Conservation (phyloP, 768 basidiomycete genomes). For the Leccinellum rugosiceps region DNA sequence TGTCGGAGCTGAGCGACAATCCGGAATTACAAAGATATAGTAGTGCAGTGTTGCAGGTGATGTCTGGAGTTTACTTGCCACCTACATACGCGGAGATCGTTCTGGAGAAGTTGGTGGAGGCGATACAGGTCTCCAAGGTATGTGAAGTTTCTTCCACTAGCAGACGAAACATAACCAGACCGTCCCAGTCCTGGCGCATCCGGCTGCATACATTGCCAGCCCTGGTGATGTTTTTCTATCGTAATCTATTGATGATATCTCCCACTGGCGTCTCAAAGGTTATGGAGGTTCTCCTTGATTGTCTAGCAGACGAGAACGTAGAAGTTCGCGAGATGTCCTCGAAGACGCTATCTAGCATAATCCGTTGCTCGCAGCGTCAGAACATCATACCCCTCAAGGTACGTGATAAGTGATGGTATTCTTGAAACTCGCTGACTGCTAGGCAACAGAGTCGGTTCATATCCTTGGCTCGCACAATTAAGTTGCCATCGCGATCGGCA, state of each 20-base stretch:
- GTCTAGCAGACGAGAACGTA: conserved; percentile 85
- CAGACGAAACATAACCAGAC: conserved; percentile 10
- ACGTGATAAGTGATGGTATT: conserved; percentile 7
- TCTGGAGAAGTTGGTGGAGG: conserved; percentile 57
- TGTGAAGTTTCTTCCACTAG: conserved; percentile 18
- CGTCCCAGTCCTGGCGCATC: conserved; percentile 80
- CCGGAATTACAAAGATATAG: conserved; percentile 80
- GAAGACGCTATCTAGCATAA: conserved; percentile 78
- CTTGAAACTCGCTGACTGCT: conserved; percentile 3
- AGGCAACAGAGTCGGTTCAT: conserved; percentile 73
- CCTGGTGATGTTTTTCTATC: conserved; percentile 86
- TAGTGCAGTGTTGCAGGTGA: conserved; percentile 73
- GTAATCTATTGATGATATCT: conserved; percentile 78
- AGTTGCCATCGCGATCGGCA: conserved; percentile 66
- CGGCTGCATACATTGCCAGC: conserved; percentile 85
- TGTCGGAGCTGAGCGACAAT: conserved; percentile 88
- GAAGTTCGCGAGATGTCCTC: conserved; percentile 93
- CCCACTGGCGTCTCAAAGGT: conserved; percentile 62
- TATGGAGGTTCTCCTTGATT: conserved; percentile 81
- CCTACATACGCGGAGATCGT: conserved; percentile 60
- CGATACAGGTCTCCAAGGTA: conserved; percentile 78
- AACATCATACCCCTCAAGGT: conserved; percentile 85
- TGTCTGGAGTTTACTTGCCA: conserved; percentile 80
- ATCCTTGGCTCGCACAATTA: conserved; percentile 53
- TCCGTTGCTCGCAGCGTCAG: conserved; percentile 87